These are phyloP conservation scores for Coelastrella sp. DNA, from an alignment of 139 green algal genomes.

Conservation along the genomic window DNA sequence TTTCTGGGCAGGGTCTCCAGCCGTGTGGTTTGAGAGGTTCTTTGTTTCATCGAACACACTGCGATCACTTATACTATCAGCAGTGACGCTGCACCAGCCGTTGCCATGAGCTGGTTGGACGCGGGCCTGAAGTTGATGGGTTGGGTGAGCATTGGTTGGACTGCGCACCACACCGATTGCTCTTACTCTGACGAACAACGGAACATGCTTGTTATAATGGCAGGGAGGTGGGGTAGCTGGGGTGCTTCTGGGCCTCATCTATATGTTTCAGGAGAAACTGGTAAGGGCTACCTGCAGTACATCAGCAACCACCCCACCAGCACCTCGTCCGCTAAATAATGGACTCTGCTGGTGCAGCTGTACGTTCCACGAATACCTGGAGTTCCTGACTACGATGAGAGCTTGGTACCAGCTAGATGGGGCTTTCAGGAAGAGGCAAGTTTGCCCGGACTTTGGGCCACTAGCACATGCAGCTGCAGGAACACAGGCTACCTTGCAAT, in stretches of 20 bases:
- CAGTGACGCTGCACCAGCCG: too few species aligned
- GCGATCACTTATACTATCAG: too few species aligned
- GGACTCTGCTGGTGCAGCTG: constrained; percentile 56
- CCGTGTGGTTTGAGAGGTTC: too few species aligned
- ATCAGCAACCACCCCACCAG: neutral
- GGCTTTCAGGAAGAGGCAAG: constrained; percentile 69
- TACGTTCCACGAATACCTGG: constrained; percentile 87
- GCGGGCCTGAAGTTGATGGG: neutral
- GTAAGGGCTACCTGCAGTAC: constrained; percentile 52
- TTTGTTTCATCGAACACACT: too few species aligned
- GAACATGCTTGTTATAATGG: neutral
- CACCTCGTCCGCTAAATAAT: too few species aligned
- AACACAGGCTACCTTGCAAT: too few species aligned
- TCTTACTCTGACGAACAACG: neutral
- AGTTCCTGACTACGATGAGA: constrained; percentile 67
- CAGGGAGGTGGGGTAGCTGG: constrained; percentile 71
- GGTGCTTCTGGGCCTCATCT: constrained; percentile 75
- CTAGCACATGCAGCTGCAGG: too few species aligned
- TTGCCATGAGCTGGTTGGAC: neutral
- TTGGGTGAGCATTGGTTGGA: neutral
- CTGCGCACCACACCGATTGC: neutral
- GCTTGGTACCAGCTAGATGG: constrained; percentile 67
- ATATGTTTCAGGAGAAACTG: constrained; percentile 86
- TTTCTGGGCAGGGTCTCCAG: too few species aligned
- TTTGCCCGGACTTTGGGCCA: neutral